phyloP scores from a whole-genome alignment of 352 stramenopile species.

The Phytophthora fragariae region DNA sequence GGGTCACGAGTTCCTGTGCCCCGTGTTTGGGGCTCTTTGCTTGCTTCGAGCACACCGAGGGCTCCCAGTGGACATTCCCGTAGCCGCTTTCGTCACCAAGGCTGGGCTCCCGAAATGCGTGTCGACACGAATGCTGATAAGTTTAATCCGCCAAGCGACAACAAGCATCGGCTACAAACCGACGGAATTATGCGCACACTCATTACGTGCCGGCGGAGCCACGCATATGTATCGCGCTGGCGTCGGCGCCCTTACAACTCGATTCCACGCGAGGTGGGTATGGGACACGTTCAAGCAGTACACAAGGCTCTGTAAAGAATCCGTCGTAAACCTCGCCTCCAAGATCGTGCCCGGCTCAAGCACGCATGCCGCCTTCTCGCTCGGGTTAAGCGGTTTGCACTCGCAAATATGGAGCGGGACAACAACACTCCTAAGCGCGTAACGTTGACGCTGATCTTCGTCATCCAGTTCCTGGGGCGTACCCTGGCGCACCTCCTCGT shows the following conservation, averaged over 20 bases:
- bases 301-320: no score
- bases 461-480: not conserved
- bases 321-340: no score
- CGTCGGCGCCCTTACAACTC: not conserved
- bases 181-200: no score
- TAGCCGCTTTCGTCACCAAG: not conserved
- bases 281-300: no score
- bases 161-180: not conserved
- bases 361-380: not conserved
- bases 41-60: not conserved
- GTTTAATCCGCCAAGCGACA: constrained; percentile 3
- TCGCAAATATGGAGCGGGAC: not conserved
- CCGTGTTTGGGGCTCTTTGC: constrained; percentile 4
- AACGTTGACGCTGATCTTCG: not conserved
- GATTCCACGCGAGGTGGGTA: no score
- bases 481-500: not conserved
- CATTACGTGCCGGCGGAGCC: no score
- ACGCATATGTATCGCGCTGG: not conserved
- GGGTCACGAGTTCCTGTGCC: constrained; percentile 7
- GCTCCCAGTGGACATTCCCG: not conserved
- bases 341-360: not conserved
- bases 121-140: not conserved
- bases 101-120: not conserved
- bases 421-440: not conserved
- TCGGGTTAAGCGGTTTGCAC: not conserved